These are phyloP conservation scores for Lactarius hatsudake DNA, from an alignment of 768 basidiomycete genomes.

Conservation along the genomic window DNA sequence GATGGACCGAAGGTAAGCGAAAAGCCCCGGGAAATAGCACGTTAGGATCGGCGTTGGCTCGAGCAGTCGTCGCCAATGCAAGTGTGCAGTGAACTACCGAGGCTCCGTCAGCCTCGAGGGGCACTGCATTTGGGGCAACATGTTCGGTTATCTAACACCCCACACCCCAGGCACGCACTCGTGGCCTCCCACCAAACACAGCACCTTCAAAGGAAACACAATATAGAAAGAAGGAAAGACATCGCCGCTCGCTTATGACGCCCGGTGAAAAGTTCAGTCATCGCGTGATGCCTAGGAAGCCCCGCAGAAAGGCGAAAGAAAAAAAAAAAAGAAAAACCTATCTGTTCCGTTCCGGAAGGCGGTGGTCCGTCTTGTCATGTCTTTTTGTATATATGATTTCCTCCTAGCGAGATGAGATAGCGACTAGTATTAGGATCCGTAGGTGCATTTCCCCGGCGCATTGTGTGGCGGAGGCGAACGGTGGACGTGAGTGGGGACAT, in stretches of 20 bases:
- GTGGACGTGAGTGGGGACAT: background rate
- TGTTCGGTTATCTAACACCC: constrained; percentile 14
- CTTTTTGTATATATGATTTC: constrained; percentile 10
- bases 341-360: constrained; percentile 10
- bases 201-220: constrained; percentile 12
- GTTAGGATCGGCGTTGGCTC: background rate
- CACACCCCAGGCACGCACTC: constrained; percentile 14
- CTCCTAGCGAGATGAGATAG: constrained; percentile 11
- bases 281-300: background rate
- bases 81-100: background rate
- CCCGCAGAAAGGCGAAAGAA: background rate
- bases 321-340: background rate
- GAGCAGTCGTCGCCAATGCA: background rate
- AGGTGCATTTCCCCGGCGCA: background rate
- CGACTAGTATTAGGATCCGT: background rate
- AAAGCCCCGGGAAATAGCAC: background rate
- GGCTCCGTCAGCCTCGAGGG: constrained; percentile 10
- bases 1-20: background rate
- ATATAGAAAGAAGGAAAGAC: background rate
- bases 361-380: constrained; percentile 5
- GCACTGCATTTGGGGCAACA: constrained; percentile 22
- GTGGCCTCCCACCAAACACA: constrained; percentile 9
- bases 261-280: background rate
- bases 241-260: background rate
- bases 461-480: constrained; percentile 1